Evolutionary conservation across 495 filamentous ascomycete genomes (phyloP), one percentile per base, ranked within the genome.

Genomic region (Thozetella sp.): DNA sequence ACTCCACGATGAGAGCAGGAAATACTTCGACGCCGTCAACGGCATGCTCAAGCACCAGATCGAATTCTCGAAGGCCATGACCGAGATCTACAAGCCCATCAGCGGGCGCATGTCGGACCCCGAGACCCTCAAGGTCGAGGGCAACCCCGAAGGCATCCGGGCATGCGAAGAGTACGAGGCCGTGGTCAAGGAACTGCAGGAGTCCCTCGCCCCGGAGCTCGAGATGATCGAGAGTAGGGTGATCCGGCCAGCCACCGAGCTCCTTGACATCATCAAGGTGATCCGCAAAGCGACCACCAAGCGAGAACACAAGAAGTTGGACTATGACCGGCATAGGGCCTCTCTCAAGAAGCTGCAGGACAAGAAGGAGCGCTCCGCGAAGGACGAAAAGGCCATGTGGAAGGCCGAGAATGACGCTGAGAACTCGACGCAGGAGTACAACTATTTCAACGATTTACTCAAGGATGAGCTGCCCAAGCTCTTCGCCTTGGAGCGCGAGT

Each of bases 1-100:
- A 69, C 87, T 99, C 4, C 94, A 98, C 76, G 91, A 95, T 79
- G 93, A 97, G 69, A 93, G 90, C 25, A 90, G 92, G 72, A 97
- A 95, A 77, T 93, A 99, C 75, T 97, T 95, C 64, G 87, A 96
- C 43, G 93, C 95, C 70, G 97, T 99, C 72, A 98, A 98, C 76
- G 91, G 93, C 79, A 99, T 99, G 95, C 80, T 99, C 64, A 87
- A 80, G 74, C 93, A 97, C 77, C 95, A 99, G 76, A 97, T 98
- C 81, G 96, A 96, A 74, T 99, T 99, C 81, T 96, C 93, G 64
- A 88, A 97, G 78, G 91, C 92, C 30, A 90, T 95, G 76, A 88
- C 89, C 51, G 96, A 99, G 76, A 89, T 99, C 63, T 99, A 99
- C 81, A 97, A 96, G 69, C 95, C 95, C 52, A 98, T 99, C 63